These are phyloP conservation scores for Microstegium vimineum DNA, from an alignment of 176 grass and related monocot genomes.

Conservation along the genomic window DNA sequence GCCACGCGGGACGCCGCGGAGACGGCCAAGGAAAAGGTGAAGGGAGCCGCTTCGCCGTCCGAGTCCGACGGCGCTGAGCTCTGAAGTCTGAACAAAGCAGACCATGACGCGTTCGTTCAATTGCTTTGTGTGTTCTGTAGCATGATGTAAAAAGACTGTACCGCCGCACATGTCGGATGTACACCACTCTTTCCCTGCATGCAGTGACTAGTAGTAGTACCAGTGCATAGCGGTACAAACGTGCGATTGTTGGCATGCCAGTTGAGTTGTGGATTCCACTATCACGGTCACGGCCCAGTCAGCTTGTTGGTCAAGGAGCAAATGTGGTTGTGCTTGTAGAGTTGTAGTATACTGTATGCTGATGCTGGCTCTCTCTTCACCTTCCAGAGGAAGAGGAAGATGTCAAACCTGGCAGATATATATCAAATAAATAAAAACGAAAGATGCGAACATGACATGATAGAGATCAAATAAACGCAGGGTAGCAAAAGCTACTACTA, in stretches of 20 bases:
- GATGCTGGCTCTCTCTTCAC: no score
- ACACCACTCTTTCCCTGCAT: neutral
- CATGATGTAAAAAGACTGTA: neutral
- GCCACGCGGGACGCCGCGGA: slow-evolving; percentile 33
- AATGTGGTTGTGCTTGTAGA: neutral
- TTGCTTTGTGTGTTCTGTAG: neutral
- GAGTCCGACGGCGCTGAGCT: neutral
- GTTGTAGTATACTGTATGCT: no score
- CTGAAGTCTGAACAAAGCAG: slow-evolving; percentile 1
- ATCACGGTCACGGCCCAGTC: neutral
- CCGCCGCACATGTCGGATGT: neutral
- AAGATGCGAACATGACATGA: neutral
- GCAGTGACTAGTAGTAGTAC: neutral
- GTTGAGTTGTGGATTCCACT: no score
- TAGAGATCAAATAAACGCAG: neutral
- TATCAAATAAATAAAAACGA: neutral
- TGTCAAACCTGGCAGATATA: no score
- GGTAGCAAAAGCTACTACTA: neutral
- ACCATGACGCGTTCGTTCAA: neutral
- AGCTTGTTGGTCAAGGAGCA: no score
- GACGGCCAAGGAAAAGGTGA: slow-evolving; percentile 44
- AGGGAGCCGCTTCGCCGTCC: slow-evolving; percentile 23
- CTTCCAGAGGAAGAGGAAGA: no score
- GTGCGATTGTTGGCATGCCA: neutral
- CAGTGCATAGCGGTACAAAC: neutral